A percentile compares a stretch with the other conserved stretches of the same genome.
Evolutionary conservation across 345 rosid genomes (phyloP).

Genomic region (Bretschneidera sinensis): DNA sequence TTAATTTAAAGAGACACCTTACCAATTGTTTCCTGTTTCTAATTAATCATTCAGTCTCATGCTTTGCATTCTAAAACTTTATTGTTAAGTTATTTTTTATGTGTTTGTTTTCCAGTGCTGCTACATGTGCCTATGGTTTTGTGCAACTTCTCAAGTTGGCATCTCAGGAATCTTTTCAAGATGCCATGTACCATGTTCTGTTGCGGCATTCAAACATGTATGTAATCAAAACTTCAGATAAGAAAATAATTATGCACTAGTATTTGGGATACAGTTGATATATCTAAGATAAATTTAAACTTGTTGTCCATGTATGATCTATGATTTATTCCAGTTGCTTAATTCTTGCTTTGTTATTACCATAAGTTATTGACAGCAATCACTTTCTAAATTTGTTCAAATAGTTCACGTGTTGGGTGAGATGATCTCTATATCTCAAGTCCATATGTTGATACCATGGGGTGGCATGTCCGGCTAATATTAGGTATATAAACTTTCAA

Average conservation of each 20-base stretch:
- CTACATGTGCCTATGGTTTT: slow-evolving; percentile 55
- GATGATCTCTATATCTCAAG: background rate
- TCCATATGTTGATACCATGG: background rate
- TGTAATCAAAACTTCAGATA: slow-evolving; percentile 21
- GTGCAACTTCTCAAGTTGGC: slow-evolving; percentile 65
- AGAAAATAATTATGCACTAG: background rate
- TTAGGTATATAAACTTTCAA: background rate
- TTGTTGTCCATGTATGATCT: background rate
- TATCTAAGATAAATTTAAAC: background rate
- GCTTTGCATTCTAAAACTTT: background rate
- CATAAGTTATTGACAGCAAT: too few species aligned
- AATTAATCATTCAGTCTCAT: background rate
- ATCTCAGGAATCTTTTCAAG: slow-evolving; percentile 56
- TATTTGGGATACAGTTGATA: background rate
- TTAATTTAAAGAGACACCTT: too few species aligned
- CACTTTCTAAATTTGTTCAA: background rate
- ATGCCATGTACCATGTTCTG: slow-evolving; percentile 66
- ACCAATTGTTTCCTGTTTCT: background rate
- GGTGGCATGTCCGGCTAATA: background rate
- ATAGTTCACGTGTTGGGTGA: background rate
- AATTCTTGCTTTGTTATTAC: too few species aligned
- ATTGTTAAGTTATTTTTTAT: slow-evolving; percentile 5
- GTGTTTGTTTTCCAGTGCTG: slow-evolving; percentile 34
- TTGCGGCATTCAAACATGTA: slow-evolving; percentile 47
- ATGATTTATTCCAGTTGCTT: too few species aligned